phyloP scores from a whole-genome alignment of 371 early-diverging fungal species.

The Apophysomyces trapeziformis region DNA sequence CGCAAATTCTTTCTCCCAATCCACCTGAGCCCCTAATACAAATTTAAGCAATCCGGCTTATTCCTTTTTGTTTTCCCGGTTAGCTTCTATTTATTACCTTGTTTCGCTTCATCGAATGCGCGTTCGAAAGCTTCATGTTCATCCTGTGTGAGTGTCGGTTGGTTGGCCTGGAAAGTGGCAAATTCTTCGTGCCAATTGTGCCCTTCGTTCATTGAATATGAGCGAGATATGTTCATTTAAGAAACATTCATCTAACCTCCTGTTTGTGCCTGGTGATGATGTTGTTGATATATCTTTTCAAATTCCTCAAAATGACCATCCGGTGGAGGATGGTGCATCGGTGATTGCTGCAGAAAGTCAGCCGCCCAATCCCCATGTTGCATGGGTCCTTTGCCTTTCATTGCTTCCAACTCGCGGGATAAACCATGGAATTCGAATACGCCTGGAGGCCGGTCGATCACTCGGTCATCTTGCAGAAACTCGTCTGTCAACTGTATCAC shows the following conservation, averaged over 20 bases:
- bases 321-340: constrained; percentile 25
- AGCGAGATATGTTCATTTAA: not conserved
- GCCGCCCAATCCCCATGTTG: constrained; percentile 61
- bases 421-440: constrained; percentile 63
- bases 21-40: constrained; percentile 22
- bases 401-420: constrained; percentile 57
- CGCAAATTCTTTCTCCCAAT: constrained; percentile 61
- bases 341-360: constrained; percentile 69
- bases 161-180: constrained; percentile 27
- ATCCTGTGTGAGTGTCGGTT: constrained; percentile 41
- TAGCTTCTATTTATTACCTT: constrained; percentile 30
- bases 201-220: constrained; percentile 6
- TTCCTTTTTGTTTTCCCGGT: not conserved
- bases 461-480: constrained; percentile 49
- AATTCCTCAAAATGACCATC: constrained; percentile 60
- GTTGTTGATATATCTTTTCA: constrained; percentile 61
- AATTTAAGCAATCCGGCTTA: not conserved
- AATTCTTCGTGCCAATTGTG: constrained; percentile 55
- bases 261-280: constrained; percentile 17
- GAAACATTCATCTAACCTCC: too few relatives aligned
- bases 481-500: constrained; percentile 38
- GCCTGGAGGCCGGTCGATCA: constrained; percentile 36
- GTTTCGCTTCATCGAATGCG: constrained; percentile 77
- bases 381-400: constrained; percentile 30
- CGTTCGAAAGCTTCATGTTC: constrained; percentile 69